Evolutionary conservation across 495 filamentous ascomycete species (phyloP).

Genomic region (Penicillium tannophilum): DNA sequence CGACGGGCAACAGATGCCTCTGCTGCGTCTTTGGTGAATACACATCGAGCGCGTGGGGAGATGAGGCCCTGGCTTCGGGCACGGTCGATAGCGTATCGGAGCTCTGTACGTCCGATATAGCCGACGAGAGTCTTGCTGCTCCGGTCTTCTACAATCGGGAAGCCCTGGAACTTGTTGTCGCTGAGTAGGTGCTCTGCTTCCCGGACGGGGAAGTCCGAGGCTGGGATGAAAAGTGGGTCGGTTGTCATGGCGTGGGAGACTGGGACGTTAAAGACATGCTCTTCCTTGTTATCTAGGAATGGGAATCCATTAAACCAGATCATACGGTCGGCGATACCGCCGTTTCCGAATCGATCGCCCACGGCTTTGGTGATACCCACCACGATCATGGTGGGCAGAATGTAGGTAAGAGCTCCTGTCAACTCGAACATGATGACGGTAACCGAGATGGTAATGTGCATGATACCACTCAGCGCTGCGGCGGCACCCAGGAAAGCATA

Average conservation of each 20-base stretch:
- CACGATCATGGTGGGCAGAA: slow-evolving; percentile 97
- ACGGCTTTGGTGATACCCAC: slow-evolving; percentile 97
- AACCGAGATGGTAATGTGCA: slow-evolving; percentile 95
- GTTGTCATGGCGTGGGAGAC: slow-evolving; percentile 92
- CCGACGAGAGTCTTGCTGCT: slow-evolving; percentile 74
- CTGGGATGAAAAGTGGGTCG: slow-evolving; percentile 71
- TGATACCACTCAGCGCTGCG: slow-evolving; percentile 95
- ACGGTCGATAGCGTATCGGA: slow-evolving; percentile 89
- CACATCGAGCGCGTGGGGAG: slow-evolving; percentile 70
- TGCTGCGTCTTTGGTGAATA: slow-evolving; percentile 69
- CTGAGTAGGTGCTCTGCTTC: slow-evolving; percentile 73
- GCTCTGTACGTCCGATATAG: slow-evolving; percentile 93
- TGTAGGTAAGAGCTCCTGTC: slow-evolving; percentile 92
- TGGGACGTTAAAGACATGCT: slow-evolving; percentile 94
- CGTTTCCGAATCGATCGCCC: slow-evolving; percentile 87
- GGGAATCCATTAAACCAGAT: slow-evolving; percentile 99
- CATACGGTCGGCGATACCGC: slow-evolving; percentile 96
- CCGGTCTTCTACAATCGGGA: slow-evolving; percentile 84
- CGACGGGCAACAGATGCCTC: slow-evolving; percentile 40
- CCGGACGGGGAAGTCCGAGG: slow-evolving; percentile 71
- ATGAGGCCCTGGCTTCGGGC: slow-evolving; percentile 74
- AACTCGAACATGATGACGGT: slow-evolving; percentile 99
- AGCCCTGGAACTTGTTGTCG: slow-evolving; percentile 89
- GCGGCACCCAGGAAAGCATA: slow-evolving; percentile 94
- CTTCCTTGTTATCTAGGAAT: slow-evolving; percentile 97